Conservation (phyloP, 2,329 filamentous ascomycete genomes). For the Colletotrichum orbiculare region DNA sequence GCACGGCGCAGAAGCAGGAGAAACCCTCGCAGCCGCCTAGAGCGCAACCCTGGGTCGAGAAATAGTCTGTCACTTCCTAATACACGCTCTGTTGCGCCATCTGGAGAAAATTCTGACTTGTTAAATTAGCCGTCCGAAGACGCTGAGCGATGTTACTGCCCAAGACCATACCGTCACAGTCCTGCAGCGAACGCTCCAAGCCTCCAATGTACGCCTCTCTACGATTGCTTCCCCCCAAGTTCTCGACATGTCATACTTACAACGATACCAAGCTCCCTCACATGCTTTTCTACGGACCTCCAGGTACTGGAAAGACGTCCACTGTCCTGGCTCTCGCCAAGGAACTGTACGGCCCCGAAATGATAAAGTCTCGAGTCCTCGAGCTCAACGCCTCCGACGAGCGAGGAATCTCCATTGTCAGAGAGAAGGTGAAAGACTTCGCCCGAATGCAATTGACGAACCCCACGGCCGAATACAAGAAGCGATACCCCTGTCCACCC, state of each 20-base stretch:
- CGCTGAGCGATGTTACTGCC: conserved; percentile 91
- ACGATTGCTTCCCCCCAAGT: neutral
- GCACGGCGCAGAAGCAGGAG: conserved; percentile 72
- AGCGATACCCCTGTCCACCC: conserved; percentile 89
- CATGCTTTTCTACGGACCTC: conserved; percentile 99
- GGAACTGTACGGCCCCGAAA: conserved; percentile 94
- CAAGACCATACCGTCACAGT: conserved; percentile 98
- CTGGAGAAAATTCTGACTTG: conserved; percentile 42
- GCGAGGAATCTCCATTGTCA: conserved; percentile 95
- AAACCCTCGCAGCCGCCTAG: conserved; percentile 69
- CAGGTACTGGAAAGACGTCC: conserved; percentile 96
- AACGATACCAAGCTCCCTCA: conserved; percentile 77
- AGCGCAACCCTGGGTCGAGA: conserved; percentile 96
- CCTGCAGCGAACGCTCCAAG: conserved; percentile 91
- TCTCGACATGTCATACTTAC: conserved; percentile 26
- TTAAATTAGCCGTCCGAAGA: conserved; percentile 82
- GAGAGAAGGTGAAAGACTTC: conserved; percentile 98
- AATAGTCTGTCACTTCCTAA: conserved; percentile 76
- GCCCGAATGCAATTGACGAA: conserved; percentile 94
- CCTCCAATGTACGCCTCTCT: conserved; percentile 79
- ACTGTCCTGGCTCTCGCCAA: conserved; percentile 97
- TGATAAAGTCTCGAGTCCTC: conserved; percentile 93
- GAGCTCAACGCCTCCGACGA: conserved; percentile 99
- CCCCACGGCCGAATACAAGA: conserved; percentile 74
- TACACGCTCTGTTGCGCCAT: neutral